Evolutionary conservation across 73 alveolate species (phyloP), one percentile per base, ranked within the genome.

Genomic region (Durusdinium trenchii): DNA sequence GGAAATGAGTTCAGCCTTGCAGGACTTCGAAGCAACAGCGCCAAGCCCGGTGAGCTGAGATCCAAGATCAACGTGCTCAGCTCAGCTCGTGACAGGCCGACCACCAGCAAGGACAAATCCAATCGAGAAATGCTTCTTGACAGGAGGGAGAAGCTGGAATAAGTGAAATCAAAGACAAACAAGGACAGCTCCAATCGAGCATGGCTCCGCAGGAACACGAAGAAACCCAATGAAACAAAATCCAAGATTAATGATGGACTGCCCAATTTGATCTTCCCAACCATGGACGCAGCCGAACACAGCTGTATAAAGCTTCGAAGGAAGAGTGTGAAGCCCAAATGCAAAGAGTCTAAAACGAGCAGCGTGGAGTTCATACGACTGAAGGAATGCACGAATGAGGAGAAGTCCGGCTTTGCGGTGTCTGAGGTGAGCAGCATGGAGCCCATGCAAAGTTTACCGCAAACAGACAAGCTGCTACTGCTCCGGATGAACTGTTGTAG

Each of bases 381-480:
- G 42, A 71, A 6, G 38, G 89, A n/a, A 36, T 42, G 89, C 98
- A 69, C 18, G 0, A 30, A 36, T 43, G n/a, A 12, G 14, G 57
- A 47, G 45, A 10, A 57, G 76, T 45, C 89, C 45, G 35, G 14
- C 35, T 35, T 6, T 26, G 57, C 76, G 36, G 7, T 18, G 75
- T 71, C 98, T 54, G 35, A 78, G 52, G 67, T 30, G 6, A 30
- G 60, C 78, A 71, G 30, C 7, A 46, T 26, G 48, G 35, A 69
- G 26, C 78, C 98, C 45, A 9, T 10, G 98, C 90, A 51, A 40
- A 36, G n/a, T 23, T 3, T 14, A 14, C 98, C 98, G 38, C 36
- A 91, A 12, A 48, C 48, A 7, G 76, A 26, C 32, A 76, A 26
- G 50, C 52, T 50, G 18, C 51, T n/a, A 52, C 52, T 38, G 45